Base-by-base conservation (phyloP, 2,329 filamentous ascomycete genomes). In the Pezicula radicicola region DNA sequence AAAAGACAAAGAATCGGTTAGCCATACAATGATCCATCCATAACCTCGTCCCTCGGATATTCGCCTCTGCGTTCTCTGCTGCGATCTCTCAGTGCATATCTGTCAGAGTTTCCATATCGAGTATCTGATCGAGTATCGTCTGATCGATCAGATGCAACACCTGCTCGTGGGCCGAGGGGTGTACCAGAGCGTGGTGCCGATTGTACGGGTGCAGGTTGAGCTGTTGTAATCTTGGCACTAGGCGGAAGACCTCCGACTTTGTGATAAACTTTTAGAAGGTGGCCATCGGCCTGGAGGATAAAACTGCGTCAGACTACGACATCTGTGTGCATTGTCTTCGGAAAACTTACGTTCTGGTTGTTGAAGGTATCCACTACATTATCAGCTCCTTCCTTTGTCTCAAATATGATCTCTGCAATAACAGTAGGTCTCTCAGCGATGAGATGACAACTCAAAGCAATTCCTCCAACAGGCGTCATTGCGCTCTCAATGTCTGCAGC, bases 401-500 rank as follows among this genome's bases (percentile, higher is more conserved):
- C 78, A 64, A 93, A 91, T 4, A 85, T 77, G 65, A 94, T 83
- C 71, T 94, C 89, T 19, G 87, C 87, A 63, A 91, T 85, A 48
- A 94, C 83, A 4, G 87, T 85, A 0, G 90, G 89, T 27, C 74
- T 72, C 4, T 84, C 77, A 65, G 86, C 84, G 51, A 91, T 70
- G 37, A 94, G 72, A 35, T 76, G 79, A 71, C 89, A 93, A 62
- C 79, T 82, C 21, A 79, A 65, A 62, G 91, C 78, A 55, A 85
- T 76, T 28, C 87, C 88, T 37, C 87, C 88, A n/a, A 89, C 73
- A 0, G 84, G 83, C n/a, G 78, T 80, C 83, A 94, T 85, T 51
- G 89, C 89, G 61, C 85, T 88, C 73, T 91, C 88, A 54, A 94
- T 90, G 64, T 94, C 89, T 28, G 87, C 88, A 2, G 86, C 87